Evolutionary conservation across 1,284 basidiomycete species (phyloP), one percentile per base, ranked within the genome.

Genomic region (Mycena citricolor): DNA sequence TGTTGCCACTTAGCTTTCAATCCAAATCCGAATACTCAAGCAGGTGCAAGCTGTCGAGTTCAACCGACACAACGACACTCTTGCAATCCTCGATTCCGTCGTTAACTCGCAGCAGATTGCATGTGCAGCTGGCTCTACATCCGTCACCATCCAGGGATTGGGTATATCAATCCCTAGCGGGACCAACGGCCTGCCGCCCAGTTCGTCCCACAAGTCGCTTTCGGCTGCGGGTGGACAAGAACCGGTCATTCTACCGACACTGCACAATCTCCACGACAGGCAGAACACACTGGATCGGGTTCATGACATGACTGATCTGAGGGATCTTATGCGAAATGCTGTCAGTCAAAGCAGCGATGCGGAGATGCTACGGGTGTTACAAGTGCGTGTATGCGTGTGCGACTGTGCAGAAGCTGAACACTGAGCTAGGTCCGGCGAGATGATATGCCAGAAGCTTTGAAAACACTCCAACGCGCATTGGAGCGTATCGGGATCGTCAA

Each of bases 391-490:
- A 2, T 26, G 16, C 6, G 12, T 25, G 39, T 36, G 2, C 21
- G 17, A 13, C 13, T 12, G 11, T 51, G n/a, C 45, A 20, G 16
- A 20, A 7, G 10, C 21, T 23, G n/a, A 11, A 32, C 8, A 17
- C 10, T 23, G 39, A 52, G 50, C n/a, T n/a, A n/a, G n/a, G 73
- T 86, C 22, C 73, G 74, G 33, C 69, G 74, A 47, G 76, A 79
- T 36, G 83, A 89, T 62, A 82, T 87, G 69, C 82, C 83, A 1
- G 87, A 90, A 60, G 86, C 86, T n/a, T 77, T 87, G 59, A 86
- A 86, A 65, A 83, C 86, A 3, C 70, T 90, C 5, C 83, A 86
- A 61, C 66, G 86, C 19, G 81, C 79, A n/a, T 64, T 87, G 28
- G 82, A 86, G 63, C 56, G 60, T 19, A 47, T 46, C n/a, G 39